Base-by-base conservation (phyloP, 2,329 filamentous ascomycete genomes). In the Plectosphaerella cucumerina region DNA sequence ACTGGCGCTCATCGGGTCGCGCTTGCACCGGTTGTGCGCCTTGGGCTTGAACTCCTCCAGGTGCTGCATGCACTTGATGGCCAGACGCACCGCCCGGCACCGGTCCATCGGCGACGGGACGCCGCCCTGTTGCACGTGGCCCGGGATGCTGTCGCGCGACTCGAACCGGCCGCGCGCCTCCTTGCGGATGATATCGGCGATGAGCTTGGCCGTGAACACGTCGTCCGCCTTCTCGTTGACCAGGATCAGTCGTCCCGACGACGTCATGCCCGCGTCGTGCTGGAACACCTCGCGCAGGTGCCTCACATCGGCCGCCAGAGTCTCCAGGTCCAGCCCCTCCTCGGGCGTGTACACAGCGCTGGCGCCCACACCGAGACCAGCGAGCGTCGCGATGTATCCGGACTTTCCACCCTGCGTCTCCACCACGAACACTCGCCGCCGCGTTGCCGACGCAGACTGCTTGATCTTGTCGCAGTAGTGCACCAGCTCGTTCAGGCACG, bases 391-490 rank as follows among this genome's bases (percentile, higher is more conserved):
- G 53, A 97, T 83, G 70, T 97, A 99, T 18, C 94, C 94, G 5
- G 90, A 97, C 51, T 89, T 86, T 34, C 94, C 94, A 61, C 94
- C 94, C 73, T 99, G 94, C 0, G 94, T 97, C 73, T 99, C 94
- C 50, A 99, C 93, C 49, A 99, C 92, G 70, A 99, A 99, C 50
- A 97, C 93, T 54, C 94, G 86, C 43, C 94, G 86, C 52, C 94
- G 87, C 2, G 91, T 95, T 2, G 94, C 92, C 2, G 92, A 97
- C 0, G 94, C 94, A 2, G 92, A 97, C 69, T 97, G 94, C 70
- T 95, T 91, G 71, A 97, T 97, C 63, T 92, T 93, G 75, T 99
- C 94, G 67, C 93, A 97, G 72, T 97, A 99, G 59, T 87, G 83
- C 56, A 97, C 90, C 37, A 99, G 79, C 50, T 96, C 91, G 72